A percentile compares a stretch with the other conserved stretches of the same genome.
Evolutionary conservation across 208 protist species (phyloP).

Genomic region (Wallacemonas collosoma): DNA sequence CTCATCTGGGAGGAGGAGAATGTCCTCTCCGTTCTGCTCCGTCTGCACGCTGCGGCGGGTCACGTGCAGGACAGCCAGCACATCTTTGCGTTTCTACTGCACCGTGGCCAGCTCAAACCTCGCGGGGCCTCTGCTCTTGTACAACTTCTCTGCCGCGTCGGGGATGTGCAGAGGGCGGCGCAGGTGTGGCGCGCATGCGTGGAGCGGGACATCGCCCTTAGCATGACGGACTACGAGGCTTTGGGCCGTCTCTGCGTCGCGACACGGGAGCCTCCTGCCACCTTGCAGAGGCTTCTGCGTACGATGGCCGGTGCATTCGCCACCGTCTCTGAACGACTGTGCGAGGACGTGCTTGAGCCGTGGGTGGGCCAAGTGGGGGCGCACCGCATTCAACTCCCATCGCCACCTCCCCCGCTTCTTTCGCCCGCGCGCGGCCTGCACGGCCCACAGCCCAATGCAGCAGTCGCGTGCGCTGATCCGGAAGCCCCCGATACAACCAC

Average conservation of each 20-base stretch:
- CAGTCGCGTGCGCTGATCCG: too few relatives aligned
- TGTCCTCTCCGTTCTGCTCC: constrained; percentile 59
- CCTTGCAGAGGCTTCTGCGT: constrained; percentile 54
- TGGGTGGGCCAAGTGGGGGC: constrained; percentile 31
- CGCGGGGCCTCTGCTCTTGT: constrained; percentile 63
- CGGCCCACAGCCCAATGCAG: too few relatives aligned
- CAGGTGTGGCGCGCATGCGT: constrained; percentile 48
- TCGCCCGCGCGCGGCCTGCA: too few relatives aligned
- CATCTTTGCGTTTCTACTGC: constrained; percentile 61
- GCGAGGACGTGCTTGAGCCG: constrained; percentile 45
- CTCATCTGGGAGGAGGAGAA: constrained; percentile 56
- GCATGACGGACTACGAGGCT: constrained; percentile 43
- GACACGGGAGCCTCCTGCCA: constrained; percentile 38
- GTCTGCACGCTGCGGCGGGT: constrained; percentile 55
- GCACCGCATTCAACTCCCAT: constrained; percentile 17
- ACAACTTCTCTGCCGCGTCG: constrained; percentile 40
- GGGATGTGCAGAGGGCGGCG: constrained; percentile 34
- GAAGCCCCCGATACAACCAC: too few relatives aligned
- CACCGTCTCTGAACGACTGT: constrained; percentile 35
- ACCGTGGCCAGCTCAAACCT: constrained; percentile 40
- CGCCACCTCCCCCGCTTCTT: constrained; percentile 1
- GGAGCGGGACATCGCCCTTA: constrained; percentile 47
- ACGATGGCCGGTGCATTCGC: constrained; percentile 55
- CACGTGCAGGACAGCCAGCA: constrained; percentile 48
- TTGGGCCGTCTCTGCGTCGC: constrained; percentile 53